These are phyloP conservation scores for Cutaneotrichosporon cavernicola DNA, from an alignment of 1,284 basidiomycete genomes.

Conservation along the genomic window DNA sequence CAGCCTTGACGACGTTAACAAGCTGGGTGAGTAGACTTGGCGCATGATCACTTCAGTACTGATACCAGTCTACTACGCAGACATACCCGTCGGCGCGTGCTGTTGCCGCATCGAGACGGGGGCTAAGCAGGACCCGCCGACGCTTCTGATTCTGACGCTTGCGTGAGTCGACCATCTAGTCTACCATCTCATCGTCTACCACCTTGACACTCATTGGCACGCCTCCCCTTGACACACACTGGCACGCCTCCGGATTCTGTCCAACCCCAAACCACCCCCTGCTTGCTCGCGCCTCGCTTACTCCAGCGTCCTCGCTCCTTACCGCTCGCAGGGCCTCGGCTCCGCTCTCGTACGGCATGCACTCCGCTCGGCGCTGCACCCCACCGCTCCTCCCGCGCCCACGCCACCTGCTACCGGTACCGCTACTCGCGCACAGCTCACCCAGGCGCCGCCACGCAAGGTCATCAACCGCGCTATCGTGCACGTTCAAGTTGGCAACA, in stretches of 20 bases:
- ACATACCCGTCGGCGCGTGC: conserved; percentile 52
- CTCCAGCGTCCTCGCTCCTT: conserved; percentile 48
- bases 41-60: conserved; percentile 1
- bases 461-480: conserved; percentile 44
- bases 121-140: conserved; percentile 36
- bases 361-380: conserved; percentile 40
- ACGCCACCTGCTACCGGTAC: conserved; percentile 38
- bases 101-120: conserved; percentile 39
- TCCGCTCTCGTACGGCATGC: conserved; percentile 45
- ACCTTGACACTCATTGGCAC: too few relatives aligned
- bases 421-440: conserved; percentile 38
- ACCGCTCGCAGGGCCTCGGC: conserved; percentile 50
- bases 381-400: conserved; percentile 44
- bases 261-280: not conserved
- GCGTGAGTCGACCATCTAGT: too few relatives aligned
- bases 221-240: not conserved
- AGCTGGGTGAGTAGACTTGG: conserved; percentile 41
- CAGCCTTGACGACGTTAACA: conserved; percentile 50
- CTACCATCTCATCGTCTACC: too few relatives aligned
- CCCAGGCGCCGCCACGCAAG: conserved; percentile 35
- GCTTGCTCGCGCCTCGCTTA: not conserved
- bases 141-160: conserved; percentile 48
- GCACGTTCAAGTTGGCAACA: conserved; percentile 47
- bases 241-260: not conserved
- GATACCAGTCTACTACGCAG: conserved; percentile 49